Percentiles rank a stretch among this genome's conserved stretches.
Evolutionary conservation across 2,329 filamentous ascomycete genomes (phyloP).

Genomic region (Fusarium pseudonygamai): DNA sequence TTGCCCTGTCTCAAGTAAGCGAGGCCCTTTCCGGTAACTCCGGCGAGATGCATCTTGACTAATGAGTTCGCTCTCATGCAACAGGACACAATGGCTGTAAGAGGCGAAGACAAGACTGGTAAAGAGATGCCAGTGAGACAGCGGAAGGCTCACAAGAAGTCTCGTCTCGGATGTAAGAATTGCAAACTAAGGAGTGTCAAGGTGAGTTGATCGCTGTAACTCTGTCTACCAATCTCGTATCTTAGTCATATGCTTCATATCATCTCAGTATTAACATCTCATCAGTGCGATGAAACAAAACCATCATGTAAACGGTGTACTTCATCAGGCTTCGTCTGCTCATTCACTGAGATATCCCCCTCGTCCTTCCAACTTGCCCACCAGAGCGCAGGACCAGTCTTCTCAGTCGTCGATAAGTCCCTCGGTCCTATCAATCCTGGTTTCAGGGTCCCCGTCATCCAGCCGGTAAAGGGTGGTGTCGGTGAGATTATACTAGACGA

Average conservation of each 20-base stretch:
- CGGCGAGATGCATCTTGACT: not conserved
- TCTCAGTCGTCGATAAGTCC: constrained; percentile 9
- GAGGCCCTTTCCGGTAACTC: constrained; percentile 5
- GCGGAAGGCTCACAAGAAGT: constrained; percentile 60
- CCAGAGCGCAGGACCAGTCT: constrained; percentile 15
- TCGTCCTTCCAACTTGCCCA: constrained; percentile 37
- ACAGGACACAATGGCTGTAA: constrained; percentile 8
- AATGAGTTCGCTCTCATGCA: not conserved
- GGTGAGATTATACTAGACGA: constrained; percentile 46
- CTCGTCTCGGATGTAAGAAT: constrained; percentile 63
- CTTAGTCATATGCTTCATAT: not conserved
- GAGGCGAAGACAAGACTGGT: not conserved
- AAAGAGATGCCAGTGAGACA: constrained; percentile 30
- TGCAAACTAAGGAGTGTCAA: constrained; percentile 65
- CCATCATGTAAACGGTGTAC: constrained; percentile 60
- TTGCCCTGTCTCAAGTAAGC: not conserved
- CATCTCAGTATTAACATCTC: not conserved
- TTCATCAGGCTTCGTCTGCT: constrained; percentile 58
- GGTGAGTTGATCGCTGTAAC: constrained; percentile 43
- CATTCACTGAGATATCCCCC: constrained; percentile 49
- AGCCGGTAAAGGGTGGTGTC: constrained; percentile 22
- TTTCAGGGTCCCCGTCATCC: constrained; percentile 39
- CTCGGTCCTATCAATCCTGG: constrained; percentile 23
- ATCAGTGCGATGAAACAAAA: constrained; percentile 63
- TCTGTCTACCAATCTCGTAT: not conserved